Evolutionary conservation across 495 filamentous ascomycete species (phyloP).

Genomic region (Filosporella fistucella): DNA sequence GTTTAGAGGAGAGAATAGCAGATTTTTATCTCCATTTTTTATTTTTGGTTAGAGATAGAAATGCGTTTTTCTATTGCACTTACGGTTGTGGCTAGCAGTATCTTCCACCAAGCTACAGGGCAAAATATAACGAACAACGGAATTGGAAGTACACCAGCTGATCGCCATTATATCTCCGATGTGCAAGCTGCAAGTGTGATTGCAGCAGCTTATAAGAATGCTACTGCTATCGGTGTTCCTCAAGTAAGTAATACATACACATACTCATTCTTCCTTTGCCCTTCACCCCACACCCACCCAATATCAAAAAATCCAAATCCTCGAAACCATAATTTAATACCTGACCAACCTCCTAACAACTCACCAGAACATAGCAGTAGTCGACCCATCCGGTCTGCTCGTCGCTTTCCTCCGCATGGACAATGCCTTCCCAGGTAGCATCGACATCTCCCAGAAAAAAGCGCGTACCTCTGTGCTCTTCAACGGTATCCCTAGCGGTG

Average conservation of each 20-base stretch:
- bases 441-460: neutral
- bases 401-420: neutral
- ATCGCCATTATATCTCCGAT: neutral
- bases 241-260: no score
- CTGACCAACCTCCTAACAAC: no score
- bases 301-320: no score
- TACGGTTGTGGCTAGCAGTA: neutral
- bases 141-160: neutral
- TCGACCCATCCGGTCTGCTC: neutral
- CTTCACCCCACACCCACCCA: no score
- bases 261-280: no score
- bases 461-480: neutral
- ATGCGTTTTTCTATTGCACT: neutral
- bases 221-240: neutral
- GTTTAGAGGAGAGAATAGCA: no score
- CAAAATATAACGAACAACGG: slow-evolving; percentile 1
- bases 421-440: neutral
- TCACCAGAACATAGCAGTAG: slow-evolving; percentile 1
- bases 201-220: neutral
- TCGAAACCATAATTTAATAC: no score
- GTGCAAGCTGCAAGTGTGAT: neutral
- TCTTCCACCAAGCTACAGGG: neutral
- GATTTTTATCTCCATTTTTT: no score
- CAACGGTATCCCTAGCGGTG: slow-evolving; percentile 1
- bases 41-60: no score